Evolutionary conservation across 371 early-diverging fungal species (phyloP).

Genomic region (Syncephalastrum monosporum): DNA sequence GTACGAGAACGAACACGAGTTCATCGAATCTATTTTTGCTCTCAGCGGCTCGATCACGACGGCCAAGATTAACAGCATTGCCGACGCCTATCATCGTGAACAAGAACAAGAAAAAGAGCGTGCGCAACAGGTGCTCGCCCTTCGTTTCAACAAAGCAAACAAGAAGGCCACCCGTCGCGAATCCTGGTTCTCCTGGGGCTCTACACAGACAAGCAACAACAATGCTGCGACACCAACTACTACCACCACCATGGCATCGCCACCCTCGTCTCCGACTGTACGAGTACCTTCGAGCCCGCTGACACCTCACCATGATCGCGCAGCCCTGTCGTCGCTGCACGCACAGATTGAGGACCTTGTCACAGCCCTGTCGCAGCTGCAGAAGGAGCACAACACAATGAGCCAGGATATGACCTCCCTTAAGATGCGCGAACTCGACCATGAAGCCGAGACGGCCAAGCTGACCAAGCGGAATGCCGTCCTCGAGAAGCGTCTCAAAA

Average conservation of each 20-base stretch:
- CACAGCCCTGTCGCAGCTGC: constrained; percentile 51
- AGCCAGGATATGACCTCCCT: constrained; percentile 46
- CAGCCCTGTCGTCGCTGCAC: constrained; percentile 25
- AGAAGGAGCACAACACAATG: constrained; percentile 51
- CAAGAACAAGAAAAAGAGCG: constrained; percentile 57
- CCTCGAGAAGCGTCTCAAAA: constrained; percentile 22
- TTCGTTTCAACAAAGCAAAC: constrained; percentile 27
- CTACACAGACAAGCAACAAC: constrained; percentile 4
- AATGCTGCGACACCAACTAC: neutral
- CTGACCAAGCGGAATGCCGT: constrained; percentile 22
- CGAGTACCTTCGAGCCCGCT: constrained; percentile 1
- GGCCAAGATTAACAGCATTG: constrained; percentile 70
- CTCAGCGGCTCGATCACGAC: constrained; percentile 70
- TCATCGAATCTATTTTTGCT: constrained; percentile 77
- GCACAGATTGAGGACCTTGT: constrained; percentile 65
- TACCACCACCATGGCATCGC: neutral
- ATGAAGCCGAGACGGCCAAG: constrained; percentile 20
- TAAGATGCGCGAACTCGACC: constrained; percentile 57
- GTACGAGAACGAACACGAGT: constrained; percentile 71
- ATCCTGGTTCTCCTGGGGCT: constrained; percentile 21
- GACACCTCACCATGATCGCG: constrained; percentile 5
- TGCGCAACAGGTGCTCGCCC: constrained; percentile 50
- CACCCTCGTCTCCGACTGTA: constrained; percentile 13
- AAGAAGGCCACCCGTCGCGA: constrained; percentile 18
- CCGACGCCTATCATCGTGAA: constrained; percentile 57